phyloP scores from a whole-genome alignment of 2,329 filamentous ascomycete genomes.

The Xylariaceae sp. region DNA sequence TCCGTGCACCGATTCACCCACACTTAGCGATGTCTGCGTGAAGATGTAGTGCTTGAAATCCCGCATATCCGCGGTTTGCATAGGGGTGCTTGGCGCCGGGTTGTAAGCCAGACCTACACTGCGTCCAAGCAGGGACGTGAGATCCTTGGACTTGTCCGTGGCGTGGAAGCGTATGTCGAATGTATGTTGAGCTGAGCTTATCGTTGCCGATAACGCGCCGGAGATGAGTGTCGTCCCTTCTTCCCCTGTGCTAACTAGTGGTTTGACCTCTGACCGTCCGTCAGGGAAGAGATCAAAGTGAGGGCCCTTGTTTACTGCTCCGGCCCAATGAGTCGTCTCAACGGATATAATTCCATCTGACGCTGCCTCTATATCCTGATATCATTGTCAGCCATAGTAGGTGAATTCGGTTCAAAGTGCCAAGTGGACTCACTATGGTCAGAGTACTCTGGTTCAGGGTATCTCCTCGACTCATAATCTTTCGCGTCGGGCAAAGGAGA shows the following conservation, averaged over 20 bases:
- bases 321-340: slow-evolving; percentile 54
- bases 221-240: slow-evolving; percentile 46
- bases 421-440: slow-evolving; percentile 39
- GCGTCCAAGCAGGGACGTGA: slow-evolving; percentile 51
- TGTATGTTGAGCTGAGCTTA: slow-evolving; percentile 43
- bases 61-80: slow-evolving; percentile 49
- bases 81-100: slow-evolving; percentile 47
- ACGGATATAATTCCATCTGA: slow-evolving; percentile 56
- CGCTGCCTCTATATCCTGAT: slow-evolving; percentile 49
- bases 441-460: slow-evolving; percentile 52
- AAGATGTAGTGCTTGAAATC: slow-evolving; percentile 52
- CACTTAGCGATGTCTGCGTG: slow-evolving; percentile 48
- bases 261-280: slow-evolving; percentile 40
- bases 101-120: slow-evolving; percentile 54
- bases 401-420: not conserved
- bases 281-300: slow-evolving; percentile 54
- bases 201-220: slow-evolving; percentile 48
- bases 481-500: slow-evolving; percentile 53
- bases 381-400: slow-evolving; percentile 9
- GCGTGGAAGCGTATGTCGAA: slow-evolving; percentile 55
- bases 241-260: slow-evolving; percentile 37
- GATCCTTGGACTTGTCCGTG: slow-evolving; percentile 41
- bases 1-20: slow-evolving; percentile 65
- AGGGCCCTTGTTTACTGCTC: slow-evolving; percentile 47
- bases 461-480: slow-evolving; percentile 50